Evolutionary conservation across 225 moss, liverwort and hornwort genomes (phyloP), one percentile per base, ranked within the genome.

Genomic region (Sphagnum tenellum): DNA sequence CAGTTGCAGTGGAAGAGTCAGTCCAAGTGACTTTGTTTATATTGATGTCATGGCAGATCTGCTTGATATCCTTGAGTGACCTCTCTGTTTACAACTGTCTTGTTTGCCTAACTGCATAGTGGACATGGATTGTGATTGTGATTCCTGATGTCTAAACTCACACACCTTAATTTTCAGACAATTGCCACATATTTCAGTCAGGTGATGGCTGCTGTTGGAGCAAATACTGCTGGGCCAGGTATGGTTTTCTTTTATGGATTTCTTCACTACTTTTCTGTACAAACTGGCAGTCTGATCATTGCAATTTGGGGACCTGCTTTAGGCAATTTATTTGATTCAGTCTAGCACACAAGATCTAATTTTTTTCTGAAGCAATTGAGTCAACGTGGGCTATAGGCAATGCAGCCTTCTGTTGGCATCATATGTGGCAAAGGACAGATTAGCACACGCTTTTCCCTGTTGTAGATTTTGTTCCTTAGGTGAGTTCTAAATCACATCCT

Each of bases 201-300:
- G 77, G 85, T 95, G 45, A 95, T 95, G 95, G 95, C 92, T 68
- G 95, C 95, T 66, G 83, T 95, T 55, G 92, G 92, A 73, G 95
- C 89, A 13, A 95, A 95, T 70, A 95, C 95, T 63, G 95, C 95
- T 56, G 95, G 95, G 57, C 95, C 92, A 88, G 95, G 95, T 92
- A 81, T 2, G 11, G 4, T n/a, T 7, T 9, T 69, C 29, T 55
- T n/a, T 4, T 71, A 29, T 29, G 29, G 29, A 29, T 29, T 29
- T 29, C 29, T 47, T 10, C 4, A n/a, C 47, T 12, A 47, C 29
- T 65, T 13, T 10, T n/a, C 8, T 44, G n/a, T 4, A 4, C 10
- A 4, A 12, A 49, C 29, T 8, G n/a, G 8, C n/a, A 8, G 12
- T 8, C 4, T 29, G 29, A 29, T 29, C 29, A 29, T 29, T 29